Evolutionary conservation across 306 rosid genomes (phyloP).

Genomic region (Citrullus amarus): DNA sequence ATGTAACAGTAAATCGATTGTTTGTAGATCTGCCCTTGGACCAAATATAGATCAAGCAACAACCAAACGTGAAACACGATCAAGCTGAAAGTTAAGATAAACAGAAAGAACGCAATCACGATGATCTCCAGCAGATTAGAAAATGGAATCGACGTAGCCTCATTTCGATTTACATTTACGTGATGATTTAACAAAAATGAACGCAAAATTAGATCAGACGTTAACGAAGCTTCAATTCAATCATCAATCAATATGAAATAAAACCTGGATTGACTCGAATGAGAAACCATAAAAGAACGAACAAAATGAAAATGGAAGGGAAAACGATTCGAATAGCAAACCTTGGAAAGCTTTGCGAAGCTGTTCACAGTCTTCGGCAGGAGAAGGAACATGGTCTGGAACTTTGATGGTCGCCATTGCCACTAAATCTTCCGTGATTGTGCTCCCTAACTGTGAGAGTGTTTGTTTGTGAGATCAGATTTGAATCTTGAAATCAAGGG

Average conservation of each 20-base stretch:
- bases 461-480: not conserved
- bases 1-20: no score
- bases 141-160: not conserved
- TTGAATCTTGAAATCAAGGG: not conserved
- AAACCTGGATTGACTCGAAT: not conserved
- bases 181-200: not conserved
- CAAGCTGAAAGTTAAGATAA: not conserved
- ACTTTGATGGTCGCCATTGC: slow-evolving; percentile 57
- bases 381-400: slow-evolving; percentile 55
- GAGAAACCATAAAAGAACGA: not conserved
- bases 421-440: not conserved
- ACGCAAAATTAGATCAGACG: not conserved
- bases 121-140: not conserved
- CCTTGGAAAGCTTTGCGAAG: slow-evolving; percentile 74
- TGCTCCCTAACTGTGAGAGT: not conserved
- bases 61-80: not conserved
- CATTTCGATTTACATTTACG: not conserved
- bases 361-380: slow-evolving; percentile 67
- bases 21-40: no score
- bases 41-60: not conserved
- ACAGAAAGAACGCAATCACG: not conserved
- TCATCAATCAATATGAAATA: not conserved
- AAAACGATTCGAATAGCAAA: not conserved
- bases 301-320: not conserved
- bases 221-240: not conserved